Conservation (phyloP, 140 eudicot species). For the Stevia rebaudiana region DNA sequence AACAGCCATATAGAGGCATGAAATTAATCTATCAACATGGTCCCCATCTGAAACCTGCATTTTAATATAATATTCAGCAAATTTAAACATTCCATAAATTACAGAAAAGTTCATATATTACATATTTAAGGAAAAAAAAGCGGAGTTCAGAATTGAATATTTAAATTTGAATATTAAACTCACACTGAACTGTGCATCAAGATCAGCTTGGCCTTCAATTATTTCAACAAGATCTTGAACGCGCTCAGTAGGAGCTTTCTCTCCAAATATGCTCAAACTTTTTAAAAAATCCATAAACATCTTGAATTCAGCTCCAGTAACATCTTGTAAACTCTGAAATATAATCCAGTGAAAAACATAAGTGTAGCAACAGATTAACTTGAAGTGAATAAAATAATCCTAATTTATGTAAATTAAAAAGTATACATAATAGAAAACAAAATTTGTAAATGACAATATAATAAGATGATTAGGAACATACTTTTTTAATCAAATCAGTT, state of each 20-base stretch:
- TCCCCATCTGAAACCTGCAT: conserved; percentile 80
- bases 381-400: background rate
- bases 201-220: conserved; percentile 89
- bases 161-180: conserved; percentile 21
- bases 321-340: conserved; percentile 91
- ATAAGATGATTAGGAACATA: conserved; percentile 18
- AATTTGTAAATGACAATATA: background rate
- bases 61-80: conserved; percentile 17
- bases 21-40: conserved; percentile 75
- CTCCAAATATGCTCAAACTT: conserved; percentile 79
- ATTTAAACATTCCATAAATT: conserved; percentile 5
- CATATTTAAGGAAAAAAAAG: background rate
- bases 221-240: conserved; percentile 78
- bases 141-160: background rate
- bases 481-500: conserved; percentile 87
- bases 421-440: background rate
- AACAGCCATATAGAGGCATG: conserved; percentile 86
- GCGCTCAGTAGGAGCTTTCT: conserved; percentile 72
- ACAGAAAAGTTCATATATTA: background rate
- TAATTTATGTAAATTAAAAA: background rate
- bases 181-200: conserved; percentile 76
- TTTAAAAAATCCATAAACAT: conserved; percentile 87
- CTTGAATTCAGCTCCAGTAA: conserved; percentile 82
- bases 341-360: background rate
- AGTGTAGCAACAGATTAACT: background rate